These are phyloP conservation scores for Heliocybe sulcata DNA, from an alignment of 1,284 basidiomycete genomes.

Conservation along the genomic window DNA sequence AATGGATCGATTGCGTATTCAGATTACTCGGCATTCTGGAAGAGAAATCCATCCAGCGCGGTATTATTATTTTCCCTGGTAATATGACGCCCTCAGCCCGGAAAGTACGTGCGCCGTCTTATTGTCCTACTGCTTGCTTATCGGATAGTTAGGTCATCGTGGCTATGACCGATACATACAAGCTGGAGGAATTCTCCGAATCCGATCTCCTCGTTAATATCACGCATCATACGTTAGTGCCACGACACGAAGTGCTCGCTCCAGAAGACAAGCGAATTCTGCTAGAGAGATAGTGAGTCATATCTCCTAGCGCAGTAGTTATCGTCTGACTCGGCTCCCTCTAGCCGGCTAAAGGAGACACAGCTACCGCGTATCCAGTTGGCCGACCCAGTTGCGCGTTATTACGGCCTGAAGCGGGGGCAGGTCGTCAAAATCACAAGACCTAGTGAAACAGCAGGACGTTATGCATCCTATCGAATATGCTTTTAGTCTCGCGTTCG, in stretches of 20 bases:
- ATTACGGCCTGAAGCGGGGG: constrained; percentile 92
- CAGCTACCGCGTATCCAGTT: constrained; percentile 96
- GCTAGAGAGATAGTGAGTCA: constrained; percentile 86
- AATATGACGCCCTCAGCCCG: constrained; percentile 96
- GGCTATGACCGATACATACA: constrained; percentile 81
- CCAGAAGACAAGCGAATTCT: constrained; percentile 84
- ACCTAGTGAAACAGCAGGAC: constrained; percentile 93
- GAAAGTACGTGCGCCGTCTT: constrained; percentile 52
- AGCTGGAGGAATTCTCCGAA: constrained; percentile 95
- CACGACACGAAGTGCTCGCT: constrained; percentile 86
- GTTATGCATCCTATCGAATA: constrained; percentile 91
- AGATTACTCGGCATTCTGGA: constrained; percentile 86
- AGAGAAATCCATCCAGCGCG: constrained; percentile 83
- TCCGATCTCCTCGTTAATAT: constrained; percentile 97
- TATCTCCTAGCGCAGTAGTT: constrained; percentile 2
- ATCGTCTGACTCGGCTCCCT: constrained; percentile 8
- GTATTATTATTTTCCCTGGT: constrained; percentile 93
- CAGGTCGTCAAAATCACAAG: constrained; percentile 99
- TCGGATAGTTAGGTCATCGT: constrained; percentile 64
- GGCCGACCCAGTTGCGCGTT: constrained; percentile 93
- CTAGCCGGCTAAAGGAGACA: constrained; percentile 93
- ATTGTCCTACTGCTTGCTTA: constrained; percentile 6
- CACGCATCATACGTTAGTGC: constrained; percentile 92
- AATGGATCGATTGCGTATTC: constrained; percentile 5
- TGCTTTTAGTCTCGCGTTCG: constrained; percentile 50